These are phyloP conservation scores for Chenopodium album DNA, from an alignment of 148 eudicot genomes.

Conservation along the genomic window DNA sequence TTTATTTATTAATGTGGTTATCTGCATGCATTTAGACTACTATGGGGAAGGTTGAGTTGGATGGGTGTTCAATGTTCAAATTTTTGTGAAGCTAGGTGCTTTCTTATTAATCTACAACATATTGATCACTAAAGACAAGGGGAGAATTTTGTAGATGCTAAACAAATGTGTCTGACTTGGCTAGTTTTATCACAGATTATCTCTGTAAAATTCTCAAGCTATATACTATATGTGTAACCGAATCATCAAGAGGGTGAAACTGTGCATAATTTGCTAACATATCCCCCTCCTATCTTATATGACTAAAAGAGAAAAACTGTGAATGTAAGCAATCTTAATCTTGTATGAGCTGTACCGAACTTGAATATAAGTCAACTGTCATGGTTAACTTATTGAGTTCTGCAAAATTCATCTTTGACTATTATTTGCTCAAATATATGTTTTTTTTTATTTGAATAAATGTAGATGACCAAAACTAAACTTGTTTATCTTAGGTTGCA, in stretches of 20 bases:
- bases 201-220: background rate
- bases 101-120: too few relatives aligned
- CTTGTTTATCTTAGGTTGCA: background rate
- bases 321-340: background rate
- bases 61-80: background rate
- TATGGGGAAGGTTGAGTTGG: background rate
- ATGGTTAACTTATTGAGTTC: background rate
- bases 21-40: background rate
- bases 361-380: background rate
- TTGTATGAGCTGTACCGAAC: background rate
- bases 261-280: background rate
- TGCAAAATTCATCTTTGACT: background rate
- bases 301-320: background rate
- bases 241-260: background rate
- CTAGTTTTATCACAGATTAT: background rate
- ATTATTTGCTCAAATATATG: background rate
- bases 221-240: too few relatives aligned
- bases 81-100: background rate
- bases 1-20: background rate
- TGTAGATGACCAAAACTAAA: background rate
- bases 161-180: background rate
- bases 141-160: background rate
- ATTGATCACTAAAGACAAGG: background rate
- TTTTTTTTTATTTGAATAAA: too few relatives aligned
- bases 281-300: background rate